Percentiles rank a stretch among this genome's conserved stretches.
Evolutionary conservation across 2,329 filamentous ascomycete genomes (phyloP).

Genomic region (Periconia sp.): DNA sequence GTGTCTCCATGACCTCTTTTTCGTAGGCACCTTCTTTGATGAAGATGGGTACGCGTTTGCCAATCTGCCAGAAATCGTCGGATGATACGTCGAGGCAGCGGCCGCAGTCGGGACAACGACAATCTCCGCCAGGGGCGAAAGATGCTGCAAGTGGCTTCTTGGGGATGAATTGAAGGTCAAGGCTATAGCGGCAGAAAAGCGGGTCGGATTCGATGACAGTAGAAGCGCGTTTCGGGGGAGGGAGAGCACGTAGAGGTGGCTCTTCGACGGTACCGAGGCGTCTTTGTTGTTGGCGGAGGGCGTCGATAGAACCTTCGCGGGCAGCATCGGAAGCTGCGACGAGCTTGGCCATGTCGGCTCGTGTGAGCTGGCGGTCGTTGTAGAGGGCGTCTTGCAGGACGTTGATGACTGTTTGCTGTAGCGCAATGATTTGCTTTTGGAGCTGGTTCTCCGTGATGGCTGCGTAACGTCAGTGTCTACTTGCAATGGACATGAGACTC

Average conservation of each 20-base stretch:
- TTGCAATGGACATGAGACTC: too few species aligned
- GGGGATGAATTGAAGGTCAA: slow-evolving; percentile 39
- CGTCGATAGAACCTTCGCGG: slow-evolving; percentile 48
- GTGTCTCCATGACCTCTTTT: slow-evolving; percentile 41
- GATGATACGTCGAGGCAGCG: slow-evolving; percentile 31
- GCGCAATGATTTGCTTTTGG: slow-evolving; percentile 50
- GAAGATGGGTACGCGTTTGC: slow-evolving; percentile 37
- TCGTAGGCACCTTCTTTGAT: slow-evolving; percentile 31
- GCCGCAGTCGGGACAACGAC: slow-evolving; percentile 38
- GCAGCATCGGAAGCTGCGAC: slow-evolving; percentile 49
- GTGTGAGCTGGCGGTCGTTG: slow-evolving; percentile 47
- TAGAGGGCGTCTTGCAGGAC: slow-evolving; percentile 52
- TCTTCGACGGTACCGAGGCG: slow-evolving; percentile 31
- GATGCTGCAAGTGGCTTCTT: slow-evolving; percentile 35
- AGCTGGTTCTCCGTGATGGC: slow-evolving; percentile 51
- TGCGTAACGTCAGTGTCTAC: slow-evolving; percentile 18
- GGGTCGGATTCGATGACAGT: slow-evolving; percentile 21
- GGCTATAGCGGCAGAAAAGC: slow-evolving; percentile 44
- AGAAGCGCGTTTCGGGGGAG: slow-evolving; percentile 29
- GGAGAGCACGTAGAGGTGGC: slow-evolving; percentile 23
- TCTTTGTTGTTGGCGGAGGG: slow-evolving; percentile 42
- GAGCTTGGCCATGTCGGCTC: slow-evolving; percentile 47
- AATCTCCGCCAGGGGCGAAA: slow-evolving; percentile 40
- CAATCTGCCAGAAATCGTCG: slow-evolving; percentile 48
- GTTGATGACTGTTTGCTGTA: slow-evolving; percentile 52